These are phyloP conservation scores for Mycosphaerelloides madeirae DNA, from an alignment of 2,329 filamentous ascomycete species.

Conservation along the genomic window DNA sequence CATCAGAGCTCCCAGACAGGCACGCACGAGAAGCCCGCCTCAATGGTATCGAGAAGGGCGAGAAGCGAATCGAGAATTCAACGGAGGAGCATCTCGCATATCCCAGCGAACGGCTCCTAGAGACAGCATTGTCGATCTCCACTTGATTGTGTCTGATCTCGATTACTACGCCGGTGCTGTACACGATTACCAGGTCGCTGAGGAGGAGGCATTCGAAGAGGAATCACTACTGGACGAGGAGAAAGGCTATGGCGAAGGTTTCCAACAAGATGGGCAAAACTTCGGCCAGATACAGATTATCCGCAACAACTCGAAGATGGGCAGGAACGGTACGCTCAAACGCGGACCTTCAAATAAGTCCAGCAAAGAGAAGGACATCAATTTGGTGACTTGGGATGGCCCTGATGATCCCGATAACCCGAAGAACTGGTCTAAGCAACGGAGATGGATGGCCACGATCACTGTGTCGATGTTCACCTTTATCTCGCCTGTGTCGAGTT, in stretches of 20 bases:
- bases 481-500: slow-evolving; percentile 36
- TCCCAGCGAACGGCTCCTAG: slow-evolving; percentile 25
- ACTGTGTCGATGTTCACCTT: slow-evolving; percentile 40
- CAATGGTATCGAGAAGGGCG: slow-evolving; percentile 32
- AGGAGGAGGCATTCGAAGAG: slow-evolving; percentile 26
- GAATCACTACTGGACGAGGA: slow-evolving; percentile 29
- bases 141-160: slow-evolving; percentile 33
- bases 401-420: slow-evolving; percentile 44
- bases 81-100: slow-evolving; percentile 18
- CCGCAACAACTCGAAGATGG: slow-evolving; percentile 23
- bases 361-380: slow-evolving; percentile 31
- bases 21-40: slow-evolving; percentile 22
- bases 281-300: slow-evolving; percentile 31
- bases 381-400: slow-evolving; percentile 43
- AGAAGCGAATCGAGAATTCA: slow-evolving; percentile 16
- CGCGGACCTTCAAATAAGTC: slow-evolving; percentile 26
- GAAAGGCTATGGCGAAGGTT: slow-evolving; percentile 11
- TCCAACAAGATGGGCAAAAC: slow-evolving; percentile 24
- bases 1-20: slow-evolving; percentile 19
- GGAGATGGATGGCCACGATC: slow-evolving; percentile 43
- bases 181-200: slow-evolving; percentile 32
- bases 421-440: slow-evolving; percentile 42
- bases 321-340: slow-evolving; percentile 25
- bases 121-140: slow-evolving; percentile 32
- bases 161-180: slow-evolving; percentile 36